Conservation (phyloP, 345 rosid genomes). For the Citrus trifoliata region DNA sequence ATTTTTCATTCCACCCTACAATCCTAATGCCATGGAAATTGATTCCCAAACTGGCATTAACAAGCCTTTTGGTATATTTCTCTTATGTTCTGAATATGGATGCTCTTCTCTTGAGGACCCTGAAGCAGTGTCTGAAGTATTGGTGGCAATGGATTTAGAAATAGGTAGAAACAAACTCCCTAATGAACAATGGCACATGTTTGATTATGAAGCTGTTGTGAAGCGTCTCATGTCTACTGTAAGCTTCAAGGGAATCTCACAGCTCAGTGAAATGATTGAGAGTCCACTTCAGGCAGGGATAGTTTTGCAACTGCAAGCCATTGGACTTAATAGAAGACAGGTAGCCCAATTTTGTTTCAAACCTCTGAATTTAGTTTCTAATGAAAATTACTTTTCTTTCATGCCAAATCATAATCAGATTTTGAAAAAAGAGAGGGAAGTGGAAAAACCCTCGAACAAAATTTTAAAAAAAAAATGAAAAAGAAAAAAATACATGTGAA, state of each 20-base stretch:
- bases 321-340: conserved; percentile 25
- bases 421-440: no score
- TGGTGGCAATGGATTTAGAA: conserved; percentile 13
- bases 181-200: conserved; percentile 4
- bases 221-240: conserved; percentile 3
- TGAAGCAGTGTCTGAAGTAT: conserved; percentile 28
- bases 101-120: conserved; percentile 50
- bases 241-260: conserved; percentile 15
- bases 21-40: neutral
- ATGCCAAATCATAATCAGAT: neutral
- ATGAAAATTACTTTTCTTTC: neutral
- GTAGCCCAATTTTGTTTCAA: conserved; percentile 14
- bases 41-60: conserved; percentile 10
- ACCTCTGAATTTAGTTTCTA: neutral
- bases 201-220: conserved; percentile 18
- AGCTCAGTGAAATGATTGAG: neutral
- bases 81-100: conserved; percentile 36
- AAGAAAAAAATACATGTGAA: neutral
- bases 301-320: conserved; percentile 27
- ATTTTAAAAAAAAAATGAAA: neutral
- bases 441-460: neutral
- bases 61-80: conserved; percentile 58
- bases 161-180: conserved; percentile 3
- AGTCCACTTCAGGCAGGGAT: conserved; percentile 23
- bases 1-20: conserved; percentile 8